phyloP scores from a whole-genome alignment of 108 stramenopile species.

The Poteriospumella lacustris region DNA sequence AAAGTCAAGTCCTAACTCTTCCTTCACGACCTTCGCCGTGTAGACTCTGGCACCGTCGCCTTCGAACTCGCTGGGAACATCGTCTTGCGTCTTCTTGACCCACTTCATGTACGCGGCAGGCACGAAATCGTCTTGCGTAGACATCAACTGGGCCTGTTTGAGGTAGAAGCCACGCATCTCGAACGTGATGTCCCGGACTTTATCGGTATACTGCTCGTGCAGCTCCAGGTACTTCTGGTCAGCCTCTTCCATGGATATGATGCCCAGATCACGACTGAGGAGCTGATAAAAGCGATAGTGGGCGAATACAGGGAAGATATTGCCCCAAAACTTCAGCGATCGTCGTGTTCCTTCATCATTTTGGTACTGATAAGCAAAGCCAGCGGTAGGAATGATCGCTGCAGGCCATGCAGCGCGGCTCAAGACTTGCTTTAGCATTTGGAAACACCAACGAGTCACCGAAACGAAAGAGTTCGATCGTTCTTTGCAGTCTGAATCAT shows the following conservation, averaged over 20 bases:
- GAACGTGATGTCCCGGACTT: not conserved
- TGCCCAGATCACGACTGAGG: not conserved
- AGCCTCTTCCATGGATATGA: not conserved
- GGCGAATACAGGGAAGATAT: not conserved
- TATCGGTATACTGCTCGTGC: conserved; percentile 22
- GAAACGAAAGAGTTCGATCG: no score
- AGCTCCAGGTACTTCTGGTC: not conserved
- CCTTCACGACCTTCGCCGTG: not conserved
- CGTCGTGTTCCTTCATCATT: conserved; percentile 11
- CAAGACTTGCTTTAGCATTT: no score
- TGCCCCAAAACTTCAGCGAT: conserved; percentile 11
- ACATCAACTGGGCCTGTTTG: conserved; percentile 21
- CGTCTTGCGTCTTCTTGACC: conserved; percentile 25
- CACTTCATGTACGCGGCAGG: conserved; percentile 29
- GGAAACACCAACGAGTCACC: no score
- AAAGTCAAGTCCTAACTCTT: conserved; percentile 18
- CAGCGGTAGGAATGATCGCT: no score
- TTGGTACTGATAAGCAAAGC: no score
- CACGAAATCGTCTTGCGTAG: conserved; percentile 17
- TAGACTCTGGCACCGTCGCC: conserved; percentile 3
- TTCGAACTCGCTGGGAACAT: conserved; percentile 11
- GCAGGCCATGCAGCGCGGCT: no score
- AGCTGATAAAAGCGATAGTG: conserved; percentile 14
- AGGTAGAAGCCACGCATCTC: conserved; percentile 12
- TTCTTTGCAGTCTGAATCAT: no score